phyloP scores from a whole-genome alignment of 176 grass and related monocot genomes.

The Thinopyrum elongatum region DNA sequence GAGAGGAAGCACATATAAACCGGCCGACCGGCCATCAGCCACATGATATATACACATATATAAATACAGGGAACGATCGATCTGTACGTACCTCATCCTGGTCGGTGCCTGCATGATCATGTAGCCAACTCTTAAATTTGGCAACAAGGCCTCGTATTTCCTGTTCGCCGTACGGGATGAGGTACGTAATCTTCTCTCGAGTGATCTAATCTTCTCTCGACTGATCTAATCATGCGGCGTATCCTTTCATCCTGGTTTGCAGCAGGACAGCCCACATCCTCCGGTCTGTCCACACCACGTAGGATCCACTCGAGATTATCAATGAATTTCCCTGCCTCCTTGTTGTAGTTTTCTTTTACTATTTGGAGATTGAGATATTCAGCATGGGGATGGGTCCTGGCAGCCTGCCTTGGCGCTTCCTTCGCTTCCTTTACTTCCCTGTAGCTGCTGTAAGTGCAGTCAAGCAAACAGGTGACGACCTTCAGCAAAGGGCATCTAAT shows the following conservation, averaged over 20 bases:
- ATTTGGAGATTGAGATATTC: fast-evolving
- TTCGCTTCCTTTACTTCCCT: not conserved
- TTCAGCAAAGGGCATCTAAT: not conserved
- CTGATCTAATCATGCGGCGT: not conserved
- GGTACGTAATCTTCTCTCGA: not conserved
- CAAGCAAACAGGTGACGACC: fast-evolving
- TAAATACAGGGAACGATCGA: not conserved
- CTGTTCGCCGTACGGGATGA: not conserved
- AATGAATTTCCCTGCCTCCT: not conserved
- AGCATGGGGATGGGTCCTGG: not conserved
- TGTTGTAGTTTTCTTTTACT: not conserved
- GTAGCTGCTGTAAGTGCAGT: not conserved
- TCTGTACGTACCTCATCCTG: not conserved
- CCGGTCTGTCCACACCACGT: not conserved
- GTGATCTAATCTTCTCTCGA: not conserved
- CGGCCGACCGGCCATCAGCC: not conserved
- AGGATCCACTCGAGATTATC: not conserved
- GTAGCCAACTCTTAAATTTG: not conserved
- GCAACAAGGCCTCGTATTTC: not conserved
- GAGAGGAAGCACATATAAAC: not conserved
- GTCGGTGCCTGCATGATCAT: not conserved
- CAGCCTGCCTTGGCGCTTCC: not conserved
- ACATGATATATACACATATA: not conserved
- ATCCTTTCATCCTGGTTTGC: not conserved
- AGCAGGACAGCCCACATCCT: no score